Percentiles rank a stretch among this genome's conserved stretches.
Conservation (phyloP, 768 basidiomycete species). For the Termitomyces sp. region DNA sequence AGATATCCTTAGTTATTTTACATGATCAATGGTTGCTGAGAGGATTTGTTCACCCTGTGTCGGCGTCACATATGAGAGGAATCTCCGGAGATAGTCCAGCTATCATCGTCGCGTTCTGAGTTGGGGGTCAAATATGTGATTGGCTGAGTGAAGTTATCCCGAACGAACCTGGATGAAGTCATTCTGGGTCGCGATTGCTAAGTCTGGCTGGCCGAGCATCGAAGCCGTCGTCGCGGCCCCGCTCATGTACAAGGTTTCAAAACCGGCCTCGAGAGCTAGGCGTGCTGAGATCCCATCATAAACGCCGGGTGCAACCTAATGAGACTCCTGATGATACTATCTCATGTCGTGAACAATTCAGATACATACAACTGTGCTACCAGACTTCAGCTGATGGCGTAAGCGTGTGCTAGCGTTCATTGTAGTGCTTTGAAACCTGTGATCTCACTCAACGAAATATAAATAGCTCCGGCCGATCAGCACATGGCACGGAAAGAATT, state of each 20-base stretch:
- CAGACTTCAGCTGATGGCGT: constrained; percentile 6
- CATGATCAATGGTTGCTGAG: background rate
- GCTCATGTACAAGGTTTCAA: constrained; percentile 48
- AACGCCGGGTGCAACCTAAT: constrained; percentile 26
- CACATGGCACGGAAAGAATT: background rate
- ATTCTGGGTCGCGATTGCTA: constrained; percentile 50
- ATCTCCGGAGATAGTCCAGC: constrained; percentile 38
- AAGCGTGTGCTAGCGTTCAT: constrained; percentile 11
- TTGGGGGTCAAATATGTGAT: no score
- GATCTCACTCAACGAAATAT: no score
- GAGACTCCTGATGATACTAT: background rate
- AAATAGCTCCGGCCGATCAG: background rate
- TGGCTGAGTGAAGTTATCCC: background rate
- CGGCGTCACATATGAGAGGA: constrained; percentile 51
- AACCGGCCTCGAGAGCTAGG: constrained; percentile 46
- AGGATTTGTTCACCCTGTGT: constrained; percentile 35
- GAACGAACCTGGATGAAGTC: constrained; percentile 41
- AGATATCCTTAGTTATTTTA: background rate
- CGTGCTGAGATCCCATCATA: constrained; percentile 49
- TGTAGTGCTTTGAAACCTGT: no score
- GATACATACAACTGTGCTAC: constrained; percentile 2
- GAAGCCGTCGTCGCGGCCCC: constrained; percentile 47
- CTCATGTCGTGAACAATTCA: background rate
- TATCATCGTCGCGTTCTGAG: constrained; percentile 40
- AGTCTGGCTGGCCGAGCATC: constrained; percentile 47